These are phyloP conservation scores for apple (Malus domestica) DNA, from an alignment of 306 rosid species.

Conservation along the genomic window ASM211411v1 NC_041797.1:20193001-20193500, in stretches of 20 bases:
- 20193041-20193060: not conserved
- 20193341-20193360: not conserved
- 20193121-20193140: not conserved
- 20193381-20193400: conserved; percentile 20
- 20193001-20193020: not conserved
- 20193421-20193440: not conserved
- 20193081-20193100: not conserved
- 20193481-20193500: not conserved
- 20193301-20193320: conserved; percentile 17
- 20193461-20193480: not conserved
- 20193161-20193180: not conserved
- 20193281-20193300: not conserved
- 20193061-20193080: not conserved
- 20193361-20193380: conserved; percentile 3
- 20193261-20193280: conserved; percentile 21
- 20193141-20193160: too few relatives aligned
- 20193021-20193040: too few relatives aligned
- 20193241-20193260: conserved; percentile 1
- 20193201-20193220: not conserved
- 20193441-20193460: not conserved
- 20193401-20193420: conserved; percentile 20
- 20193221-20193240: conserved; percentile 3
- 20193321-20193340: conserved; percentile 16
- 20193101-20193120: not conserved
- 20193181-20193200: not conserved